phyloP scores from a whole-genome alignment of 1,284 basidiomycete genomes.

The Albatrellus sp. region DNA sequence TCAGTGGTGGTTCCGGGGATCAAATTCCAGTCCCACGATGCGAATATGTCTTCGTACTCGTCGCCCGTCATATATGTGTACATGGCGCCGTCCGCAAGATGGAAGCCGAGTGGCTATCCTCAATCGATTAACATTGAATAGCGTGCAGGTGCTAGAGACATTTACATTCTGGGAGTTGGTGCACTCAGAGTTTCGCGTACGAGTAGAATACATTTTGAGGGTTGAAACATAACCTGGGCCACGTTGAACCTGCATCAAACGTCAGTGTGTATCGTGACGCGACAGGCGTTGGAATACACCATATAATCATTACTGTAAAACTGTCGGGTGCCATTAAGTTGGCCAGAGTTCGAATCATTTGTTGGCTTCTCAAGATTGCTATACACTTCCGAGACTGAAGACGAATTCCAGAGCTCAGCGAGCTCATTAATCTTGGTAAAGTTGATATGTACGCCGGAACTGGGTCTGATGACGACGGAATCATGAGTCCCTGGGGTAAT shows the following conservation, averaged over 20 bases:
- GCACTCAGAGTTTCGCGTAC: conserved; percentile 46
- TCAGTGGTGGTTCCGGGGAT: conserved; percentile 49
- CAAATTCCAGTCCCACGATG: conserved; percentile 52
- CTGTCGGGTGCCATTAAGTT: conserved; percentile 39
- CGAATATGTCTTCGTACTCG: conserved; percentile 50
- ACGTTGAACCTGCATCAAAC: conserved; percentile 30
- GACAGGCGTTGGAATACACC: conserved; percentile 19
- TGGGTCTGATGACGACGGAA: conserved; percentile 22
- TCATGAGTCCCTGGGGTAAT: neutral
- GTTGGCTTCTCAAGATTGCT: conserved; percentile 21
- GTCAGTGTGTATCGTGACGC: neutral
- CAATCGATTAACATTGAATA: no score
- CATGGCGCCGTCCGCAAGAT: conserved; percentile 41
- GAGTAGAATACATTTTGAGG: conserved; percentile 42
- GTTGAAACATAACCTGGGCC: conserved; percentile 35
- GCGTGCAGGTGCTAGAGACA: no score
- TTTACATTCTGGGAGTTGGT: conserved; percentile 36
- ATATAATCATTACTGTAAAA: conserved; percentile 53
- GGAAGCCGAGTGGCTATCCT: conserved; percentile 34
- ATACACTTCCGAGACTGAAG: conserved; percentile 25
- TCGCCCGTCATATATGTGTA: conserved; percentile 42
- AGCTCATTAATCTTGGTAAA: conserved; percentile 32
- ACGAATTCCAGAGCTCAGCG: conserved; percentile 31
- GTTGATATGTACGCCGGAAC: conserved; percentile 37
- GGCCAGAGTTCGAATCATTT: conserved; percentile 34